These are phyloP conservation scores for Trichoderma sp. DNA, from an alignment of 2,329 filamentous ascomycete species.

Conservation along the genomic window DNA sequence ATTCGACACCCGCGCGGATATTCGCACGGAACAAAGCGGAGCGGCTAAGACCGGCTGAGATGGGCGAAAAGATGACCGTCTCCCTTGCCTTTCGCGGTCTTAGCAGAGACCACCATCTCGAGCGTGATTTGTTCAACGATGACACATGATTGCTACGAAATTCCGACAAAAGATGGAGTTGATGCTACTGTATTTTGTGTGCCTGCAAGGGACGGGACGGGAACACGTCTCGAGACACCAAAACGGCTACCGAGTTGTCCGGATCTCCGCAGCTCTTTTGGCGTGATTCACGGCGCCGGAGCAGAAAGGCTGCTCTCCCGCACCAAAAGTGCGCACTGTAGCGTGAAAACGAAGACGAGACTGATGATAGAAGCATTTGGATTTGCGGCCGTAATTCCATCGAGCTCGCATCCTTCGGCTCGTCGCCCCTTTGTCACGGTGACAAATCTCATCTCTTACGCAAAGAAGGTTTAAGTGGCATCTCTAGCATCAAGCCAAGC, in stretches of 20 bases:
- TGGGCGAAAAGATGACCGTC: conserved; percentile 7
- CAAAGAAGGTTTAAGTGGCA: background rate
- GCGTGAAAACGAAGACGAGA: background rate
- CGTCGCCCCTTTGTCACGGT: conserved; percentile 11
- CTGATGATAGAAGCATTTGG: background rate
- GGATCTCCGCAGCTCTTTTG: background rate
- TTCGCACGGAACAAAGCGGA: background rate
- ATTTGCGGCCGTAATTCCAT: background rate
- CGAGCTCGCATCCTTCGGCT: conserved; percentile 3
- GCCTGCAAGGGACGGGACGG: background rate
- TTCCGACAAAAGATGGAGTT: background rate
- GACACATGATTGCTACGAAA: background rate
- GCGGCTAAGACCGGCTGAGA: conserved; percentile 12
- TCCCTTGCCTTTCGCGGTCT: background rate
- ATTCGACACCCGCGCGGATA: background rate
- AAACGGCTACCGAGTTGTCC: background rate
- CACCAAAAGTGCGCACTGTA: background rate
- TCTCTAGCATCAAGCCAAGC: background rate
- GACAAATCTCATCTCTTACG: conserved; percentile 7
- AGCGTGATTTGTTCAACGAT: background rate
- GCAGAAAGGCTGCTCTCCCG: background rate
- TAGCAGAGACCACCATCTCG: background rate
- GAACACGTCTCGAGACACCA: background rate
- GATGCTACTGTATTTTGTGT: background rate
- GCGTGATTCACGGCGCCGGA: background rate